A percentile compares a stretch with the other conserved stretches of the same genome.
Evolutionary conservation across 2,329 filamentous ascomycete genomes (phyloP).

Genomic region (Sporothrix protearum): DNA sequence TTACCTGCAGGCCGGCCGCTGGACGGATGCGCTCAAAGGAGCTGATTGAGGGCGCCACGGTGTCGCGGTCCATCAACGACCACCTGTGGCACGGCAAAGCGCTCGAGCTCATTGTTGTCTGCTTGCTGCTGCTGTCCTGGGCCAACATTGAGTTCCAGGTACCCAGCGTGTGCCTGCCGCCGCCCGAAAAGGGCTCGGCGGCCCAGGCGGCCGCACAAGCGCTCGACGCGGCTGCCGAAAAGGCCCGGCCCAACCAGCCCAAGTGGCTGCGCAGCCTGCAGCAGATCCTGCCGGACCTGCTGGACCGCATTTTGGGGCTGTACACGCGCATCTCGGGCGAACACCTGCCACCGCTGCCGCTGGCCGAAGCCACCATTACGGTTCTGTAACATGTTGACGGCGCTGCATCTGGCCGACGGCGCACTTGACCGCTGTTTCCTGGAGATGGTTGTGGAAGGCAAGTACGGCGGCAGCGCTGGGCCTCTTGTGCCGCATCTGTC

Average conservation of each 20-base stretch:
- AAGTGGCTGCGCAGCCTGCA: conserved; percentile 55
- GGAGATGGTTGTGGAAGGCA: conserved; percentile 63
- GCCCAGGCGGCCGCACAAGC: conserved; percentile 33
- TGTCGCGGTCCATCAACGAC: conserved; percentile 76
- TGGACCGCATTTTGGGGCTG: conserved; percentile 69
- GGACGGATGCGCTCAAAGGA: conserved; percentile 85
- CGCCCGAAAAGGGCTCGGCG: conserved; percentile 45
- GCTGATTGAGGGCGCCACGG: conserved; percentile 72
- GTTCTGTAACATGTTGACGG: conserved; percentile 65
- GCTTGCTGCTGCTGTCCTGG: conserved; percentile 80
- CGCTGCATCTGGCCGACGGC: conserved; percentile 63
- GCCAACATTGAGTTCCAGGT: conserved; percentile 77
- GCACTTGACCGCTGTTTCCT: conserved; percentile 58
- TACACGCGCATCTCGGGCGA: conserved; percentile 70
- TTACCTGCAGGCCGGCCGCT: conserved; percentile 84
- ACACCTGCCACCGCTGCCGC: conserved; percentile 64
- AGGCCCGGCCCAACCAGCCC: conserved; percentile 47
- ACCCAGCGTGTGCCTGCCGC: conserved; percentile 53
- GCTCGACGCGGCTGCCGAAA: conserved; percentile 38
- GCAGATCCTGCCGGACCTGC: conserved; percentile 64
- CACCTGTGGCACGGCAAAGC: conserved; percentile 98
- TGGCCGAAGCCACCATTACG: conserved; percentile 71
- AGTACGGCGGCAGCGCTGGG: conserved; percentile 46
- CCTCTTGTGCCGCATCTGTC: conserved; percentile 55
- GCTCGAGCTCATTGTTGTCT: conserved; percentile 79